Conservation (phyloP, 768 basidiomycete genomes). For the Kwoniella sp. region DNA sequence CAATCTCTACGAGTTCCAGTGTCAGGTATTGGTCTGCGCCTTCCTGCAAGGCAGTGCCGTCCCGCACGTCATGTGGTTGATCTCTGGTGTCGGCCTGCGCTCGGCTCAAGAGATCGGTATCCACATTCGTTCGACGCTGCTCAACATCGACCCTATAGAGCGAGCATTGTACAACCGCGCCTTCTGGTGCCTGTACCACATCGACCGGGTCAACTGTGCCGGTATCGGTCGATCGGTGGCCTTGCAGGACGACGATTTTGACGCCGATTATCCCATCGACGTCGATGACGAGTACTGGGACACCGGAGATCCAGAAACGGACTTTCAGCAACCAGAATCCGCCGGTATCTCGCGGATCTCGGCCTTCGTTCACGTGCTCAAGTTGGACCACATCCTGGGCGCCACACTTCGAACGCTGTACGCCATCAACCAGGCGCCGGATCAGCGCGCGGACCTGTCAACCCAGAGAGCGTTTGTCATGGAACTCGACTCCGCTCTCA, state of each 20-base stretch:
- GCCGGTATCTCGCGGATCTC: constrained; percentile 51
- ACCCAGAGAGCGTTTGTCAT: constrained; percentile 56
- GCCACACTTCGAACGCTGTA: constrained; percentile 64
- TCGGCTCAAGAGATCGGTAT: constrained; percentile 72
- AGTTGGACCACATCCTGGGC: constrained; percentile 61
- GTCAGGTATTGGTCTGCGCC: constrained; percentile 52
- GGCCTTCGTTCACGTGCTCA: constrained; percentile 59
- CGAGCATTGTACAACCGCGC: constrained; percentile 74
- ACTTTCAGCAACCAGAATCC: constrained; percentile 63
- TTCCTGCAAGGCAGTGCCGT: constrained; percentile 47
- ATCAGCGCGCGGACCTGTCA: constrained; percentile 29
- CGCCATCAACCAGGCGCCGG: constrained; percentile 60
- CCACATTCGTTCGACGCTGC: constrained; percentile 57
- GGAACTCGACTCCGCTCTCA: constrained; percentile 65
- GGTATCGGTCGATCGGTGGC: constrained; percentile 66
- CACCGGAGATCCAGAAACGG: constrained; percentile 55
- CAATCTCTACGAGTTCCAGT: constrained; percentile 66
- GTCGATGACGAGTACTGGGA: constrained; percentile 82
- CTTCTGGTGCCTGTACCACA: constrained; percentile 59
- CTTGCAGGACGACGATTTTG: constrained; percentile 67
- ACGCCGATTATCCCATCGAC: constrained; percentile 67
- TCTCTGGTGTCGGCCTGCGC: constrained; percentile 65
- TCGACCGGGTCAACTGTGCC: constrained; percentile 50
- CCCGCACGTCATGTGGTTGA: constrained; percentile 56
- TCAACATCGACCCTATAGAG: constrained; percentile 53